phyloP scores from a whole-genome alignment of 192 early-diverging fungal genomes.

The Spinellus fusiger region DNA sequence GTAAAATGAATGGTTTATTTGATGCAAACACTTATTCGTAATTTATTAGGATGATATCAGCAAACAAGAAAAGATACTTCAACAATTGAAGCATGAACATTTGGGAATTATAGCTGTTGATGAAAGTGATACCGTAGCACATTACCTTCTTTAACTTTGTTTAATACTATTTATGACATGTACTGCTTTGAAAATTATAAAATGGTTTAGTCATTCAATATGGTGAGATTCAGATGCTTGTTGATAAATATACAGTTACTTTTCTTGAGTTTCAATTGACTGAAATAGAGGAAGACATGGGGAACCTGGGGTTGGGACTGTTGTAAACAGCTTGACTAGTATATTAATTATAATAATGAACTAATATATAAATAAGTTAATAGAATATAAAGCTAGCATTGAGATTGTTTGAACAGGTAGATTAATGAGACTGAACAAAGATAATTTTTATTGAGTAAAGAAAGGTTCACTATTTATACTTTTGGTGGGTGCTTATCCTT shows the following conservation, averaged over 20 bases:
- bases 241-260: background rate
- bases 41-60: constrained; percentile 3
- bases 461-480: too few species aligned
- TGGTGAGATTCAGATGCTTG: background rate
- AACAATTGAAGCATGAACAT: background rate
- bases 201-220: background rate
- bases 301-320: too few species aligned
- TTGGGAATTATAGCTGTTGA: constrained; percentile 2
- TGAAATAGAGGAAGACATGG: background rate
- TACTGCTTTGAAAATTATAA: background rate
- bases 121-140: constrained; percentile 1
- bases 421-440: too few species aligned
- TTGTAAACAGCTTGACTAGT: too few species aligned
- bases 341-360: too few species aligned
- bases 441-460: too few species aligned
- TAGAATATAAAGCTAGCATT: too few species aligned
- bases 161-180: background rate
- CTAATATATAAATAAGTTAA: too few species aligned
- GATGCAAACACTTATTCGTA: background rate
- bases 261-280: background rate
- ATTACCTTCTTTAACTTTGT: background rate
- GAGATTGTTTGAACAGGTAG: too few species aligned
- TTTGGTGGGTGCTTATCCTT: too few species aligned
- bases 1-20: background rate
- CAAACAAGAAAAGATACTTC: constrained; percentile 2